Base-by-base conservation (phyloP, 371 early-diverging fungal genomes). In the Quaeritorhiza haematococci region DNA sequence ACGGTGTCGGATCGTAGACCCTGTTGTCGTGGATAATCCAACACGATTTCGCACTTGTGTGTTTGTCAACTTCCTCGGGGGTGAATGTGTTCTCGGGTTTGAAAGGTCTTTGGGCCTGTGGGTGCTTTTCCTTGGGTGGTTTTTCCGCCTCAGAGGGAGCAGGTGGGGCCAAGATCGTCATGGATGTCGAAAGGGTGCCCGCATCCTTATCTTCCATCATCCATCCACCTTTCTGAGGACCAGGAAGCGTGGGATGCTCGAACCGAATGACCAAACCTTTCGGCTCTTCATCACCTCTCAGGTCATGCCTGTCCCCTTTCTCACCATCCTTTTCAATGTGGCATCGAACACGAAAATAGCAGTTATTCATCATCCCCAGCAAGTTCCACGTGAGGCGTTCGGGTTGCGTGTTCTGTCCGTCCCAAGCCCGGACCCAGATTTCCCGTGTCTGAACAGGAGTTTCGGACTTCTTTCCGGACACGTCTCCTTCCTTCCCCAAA, bases 351-450 rank as follows among this genome's bases (percentile, higher is more conserved):
- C 73, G 67, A 66, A 76, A 86, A 74, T 84, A 88, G 34, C 83
- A 71, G 59, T 89, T 91, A 70, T 90, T 86, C 84, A 90, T 87
- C 74, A 89, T 87, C 30, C 90, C 90, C 70, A 87, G 79, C 35
- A 86, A 71, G 62, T 90, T 90, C 90, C 91, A 91, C n/a, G 80
- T 84, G 10, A 82, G 69, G 3, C 78, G 63, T 38, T 72, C 66
- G 1, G 92, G 92, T 64, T 90, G 91, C 3, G 85, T 85, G 66
- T 89, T 90, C 3, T 75, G 69, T 8, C 77, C 72, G 61, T 91
- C 89, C 88, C 87, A 88, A 1, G 88, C 88, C 27, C 89, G 74
- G 33, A 88, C 81, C 13, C 66, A 64, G 7, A 90, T 73, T 27
- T 82, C 79, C 44, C n/a, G n/a, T n/a, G n/a, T n/a, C n/a, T n/a